Evolutionary conservation across 805 yeast genomes (phyloP), one percentile per base, ranked within the genome.

Genomic region (Naumovozyma baii): DNA sequence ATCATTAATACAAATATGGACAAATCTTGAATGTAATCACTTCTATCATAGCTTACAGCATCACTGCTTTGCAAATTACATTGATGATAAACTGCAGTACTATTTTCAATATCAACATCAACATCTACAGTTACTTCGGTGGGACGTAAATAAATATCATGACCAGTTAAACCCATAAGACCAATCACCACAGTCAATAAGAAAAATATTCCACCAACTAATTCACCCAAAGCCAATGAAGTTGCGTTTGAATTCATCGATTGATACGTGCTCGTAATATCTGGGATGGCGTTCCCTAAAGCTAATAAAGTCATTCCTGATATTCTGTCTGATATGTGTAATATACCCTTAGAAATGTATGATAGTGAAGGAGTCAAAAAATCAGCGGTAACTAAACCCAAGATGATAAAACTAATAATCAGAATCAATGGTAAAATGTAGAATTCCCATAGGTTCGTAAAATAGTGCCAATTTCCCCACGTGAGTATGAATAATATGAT

Each of bases 241-340:
- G 81, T 76, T 1, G 84, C 74, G n/a, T 75, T 79, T 1, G 76
- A 63, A 10, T 71, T 69, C 76, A 92, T 73, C 3, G 96, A 95
- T 36, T 80, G 78, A 55, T 78, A 84, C 0, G 95, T 86, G 35
- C 90, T 74, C 29, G 87, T 72, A 3, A 90, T 76, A 58, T 90
- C 98, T 0, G 96, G 95, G 0, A 94, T 72, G 3, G 95, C 94
- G 61, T 90, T 90, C 0, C 96, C 97, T 44, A 90, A 69, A 0
- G 97, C 95, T 38, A 92, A 64, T 17, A 90, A 63, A 0, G 96
- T 88, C 47, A 90, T 70, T 0, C 97, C 97, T 10, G 92, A 78
- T 15, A 88, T 62, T 42, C 83, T 76, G 43, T 85, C 92, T 14
- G 88, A 75, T 37, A 90, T 61, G 7, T 75, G 70, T 8, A 86